Percentiles rank a stretch among this genome's conserved stretches.
Evolutionary conservation across 768 basidiomycete species (phyloP).

Genomic region (Podaxis sp.): DNA sequence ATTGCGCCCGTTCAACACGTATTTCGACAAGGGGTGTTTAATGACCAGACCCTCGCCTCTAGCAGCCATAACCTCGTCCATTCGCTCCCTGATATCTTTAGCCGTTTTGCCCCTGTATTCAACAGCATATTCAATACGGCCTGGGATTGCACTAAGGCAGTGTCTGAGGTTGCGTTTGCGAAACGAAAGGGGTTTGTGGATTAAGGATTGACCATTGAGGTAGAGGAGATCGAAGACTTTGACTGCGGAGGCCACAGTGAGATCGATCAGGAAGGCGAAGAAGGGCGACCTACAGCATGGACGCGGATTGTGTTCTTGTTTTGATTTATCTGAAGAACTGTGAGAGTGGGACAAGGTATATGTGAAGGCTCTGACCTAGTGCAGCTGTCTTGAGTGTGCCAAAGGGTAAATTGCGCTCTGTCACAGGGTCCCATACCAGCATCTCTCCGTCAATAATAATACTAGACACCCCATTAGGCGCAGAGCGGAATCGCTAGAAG

Average conservation of each 20-base stretch:
- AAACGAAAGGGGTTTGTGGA: conserved; percentile 65
- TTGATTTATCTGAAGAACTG: conserved; percentile 53
- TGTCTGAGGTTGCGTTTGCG: conserved; percentile 75
- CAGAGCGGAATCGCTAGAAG: neutral
- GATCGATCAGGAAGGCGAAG: neutral
- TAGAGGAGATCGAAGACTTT: conserved; percentile 95
- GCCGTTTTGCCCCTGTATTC: conserved; percentile 74
- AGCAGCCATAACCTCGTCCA: conserved; percentile 79
- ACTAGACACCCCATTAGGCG: conserved; percentile 33
- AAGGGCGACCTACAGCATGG: conserved; percentile 74
- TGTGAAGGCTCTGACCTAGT: conserved; percentile 44
- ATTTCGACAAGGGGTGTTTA: conserved; percentile 78
- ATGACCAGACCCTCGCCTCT: conserved; percentile 93
- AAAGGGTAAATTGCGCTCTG: conserved; percentile 85
- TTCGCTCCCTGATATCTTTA: conserved; percentile 72
- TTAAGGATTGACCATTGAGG: conserved; percentile 76
- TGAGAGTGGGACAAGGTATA: neutral
- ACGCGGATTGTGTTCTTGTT: conserved; percentile 67
- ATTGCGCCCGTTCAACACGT: conserved; percentile 83
- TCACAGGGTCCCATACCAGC: conserved; percentile 95
- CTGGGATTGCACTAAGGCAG: conserved; percentile 64
- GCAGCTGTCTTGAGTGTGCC: conserved; percentile 94
- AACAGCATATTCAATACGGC: conserved; percentile 75
- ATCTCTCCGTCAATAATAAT: conserved; percentile 97
- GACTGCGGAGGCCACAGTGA: conserved; percentile 44